Evolutionary conservation across 2,329 filamentous ascomycete genomes (phyloP).

Genomic region (Talaromyces pinophilus): DNA sequence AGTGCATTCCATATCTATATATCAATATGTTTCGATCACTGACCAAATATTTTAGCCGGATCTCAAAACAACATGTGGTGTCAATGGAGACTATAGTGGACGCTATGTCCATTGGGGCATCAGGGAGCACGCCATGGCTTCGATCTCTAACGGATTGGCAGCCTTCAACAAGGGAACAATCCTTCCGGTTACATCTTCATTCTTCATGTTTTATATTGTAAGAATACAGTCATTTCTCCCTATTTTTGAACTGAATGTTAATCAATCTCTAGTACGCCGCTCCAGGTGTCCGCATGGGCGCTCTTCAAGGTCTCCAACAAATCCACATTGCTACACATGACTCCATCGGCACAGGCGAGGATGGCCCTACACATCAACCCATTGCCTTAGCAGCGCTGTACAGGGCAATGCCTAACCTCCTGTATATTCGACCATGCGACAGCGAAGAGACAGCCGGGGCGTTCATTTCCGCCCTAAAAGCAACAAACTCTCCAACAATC

Average conservation of each 20-base stretch:
- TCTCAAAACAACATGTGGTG: slow-evolving; percentile 41
- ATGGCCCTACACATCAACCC: slow-evolving; percentile 65
- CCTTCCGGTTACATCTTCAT: slow-evolving; percentile 59
- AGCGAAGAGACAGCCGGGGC: slow-evolving; percentile 57
- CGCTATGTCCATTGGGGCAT: slow-evolving; percentile 61
- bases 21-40: neutral
- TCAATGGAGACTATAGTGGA: slow-evolving; percentile 56
- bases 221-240: neutral
- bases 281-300: slow-evolving; percentile 62
- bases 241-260: neutral
- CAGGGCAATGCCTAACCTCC: slow-evolving; percentile 63
- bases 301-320: slow-evolving; percentile 55
- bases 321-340: slow-evolving; percentile 66
- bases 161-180: slow-evolving; percentile 59
- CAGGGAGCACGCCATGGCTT: slow-evolving; percentile 64
- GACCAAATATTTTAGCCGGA: slow-evolving; percentile 29
- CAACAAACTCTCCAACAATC: slow-evolving; percentile 45
- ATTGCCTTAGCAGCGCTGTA: slow-evolving; percentile 60
- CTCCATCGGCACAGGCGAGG: slow-evolving; percentile 60
- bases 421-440: slow-evolving; percentile 62
- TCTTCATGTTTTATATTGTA: slow-evolving; percentile 62
- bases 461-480: slow-evolving; percentile 43
- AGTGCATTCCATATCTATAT: slow-evolving; percentile 23
- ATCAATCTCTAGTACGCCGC: slow-evolving; percentile 50
- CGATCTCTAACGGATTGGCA: slow-evolving; percentile 77